These are phyloP conservation scores for Plasmodium chabaudi DNA, from an alignment of 169 alveolate species.

Conservation along the genomic window DNA sequence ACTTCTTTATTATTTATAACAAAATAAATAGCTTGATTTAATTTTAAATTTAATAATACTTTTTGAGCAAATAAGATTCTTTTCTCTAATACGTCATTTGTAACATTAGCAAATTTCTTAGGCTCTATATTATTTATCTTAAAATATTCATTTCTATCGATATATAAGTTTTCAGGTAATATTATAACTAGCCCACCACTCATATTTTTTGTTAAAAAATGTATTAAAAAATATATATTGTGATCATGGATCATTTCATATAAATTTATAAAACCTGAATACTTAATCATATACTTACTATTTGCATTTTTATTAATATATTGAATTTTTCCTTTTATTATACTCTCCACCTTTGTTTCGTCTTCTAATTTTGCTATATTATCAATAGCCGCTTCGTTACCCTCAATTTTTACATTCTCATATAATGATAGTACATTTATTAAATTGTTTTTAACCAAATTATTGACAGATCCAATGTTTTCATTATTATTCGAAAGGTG, in stretches of 20 bases:
- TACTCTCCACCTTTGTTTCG: slow-evolving; percentile 40
- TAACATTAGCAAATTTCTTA: background rate
- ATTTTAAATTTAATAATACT: slow-evolving; percentile 34
- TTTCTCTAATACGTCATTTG: slow-evolving; percentile 31
- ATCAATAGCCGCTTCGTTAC: slow-evolving; percentile 20
- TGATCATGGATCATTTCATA: slow-evolving; percentile 54
- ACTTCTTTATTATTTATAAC: slow-evolving; percentile 39
- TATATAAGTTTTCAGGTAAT: slow-evolving; percentile 35
- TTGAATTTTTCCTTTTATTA: slow-evolving; percentile 27
- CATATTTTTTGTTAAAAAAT: slow-evolving; percentile 37
- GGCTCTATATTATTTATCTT: slow-evolving; percentile 10
- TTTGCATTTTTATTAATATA: slow-evolving; percentile 26
- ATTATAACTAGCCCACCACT: slow-evolving; percentile 48
- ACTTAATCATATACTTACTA: slow-evolving; percentile 21
- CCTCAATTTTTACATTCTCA: slow-evolving; percentile 23
- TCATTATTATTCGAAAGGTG: slow-evolving; percentile 33
- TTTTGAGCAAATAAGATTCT: slow-evolving; percentile 40
- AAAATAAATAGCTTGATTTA: slow-evolving; percentile 70
- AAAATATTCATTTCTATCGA: slow-evolving; percentile 38
- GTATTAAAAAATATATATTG: slow-evolving; percentile 58
- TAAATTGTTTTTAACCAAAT: slow-evolving; percentile 38
- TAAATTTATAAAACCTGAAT: slow-evolving; percentile 47
- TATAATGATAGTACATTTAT: slow-evolving; percentile 36
- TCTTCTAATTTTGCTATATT: slow-evolving; percentile 36
- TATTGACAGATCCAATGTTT: slow-evolving; percentile 17